phyloP scores from a whole-genome alignment of 129 eudicot genomes.

The Pulicaria dysenterica region DNA sequence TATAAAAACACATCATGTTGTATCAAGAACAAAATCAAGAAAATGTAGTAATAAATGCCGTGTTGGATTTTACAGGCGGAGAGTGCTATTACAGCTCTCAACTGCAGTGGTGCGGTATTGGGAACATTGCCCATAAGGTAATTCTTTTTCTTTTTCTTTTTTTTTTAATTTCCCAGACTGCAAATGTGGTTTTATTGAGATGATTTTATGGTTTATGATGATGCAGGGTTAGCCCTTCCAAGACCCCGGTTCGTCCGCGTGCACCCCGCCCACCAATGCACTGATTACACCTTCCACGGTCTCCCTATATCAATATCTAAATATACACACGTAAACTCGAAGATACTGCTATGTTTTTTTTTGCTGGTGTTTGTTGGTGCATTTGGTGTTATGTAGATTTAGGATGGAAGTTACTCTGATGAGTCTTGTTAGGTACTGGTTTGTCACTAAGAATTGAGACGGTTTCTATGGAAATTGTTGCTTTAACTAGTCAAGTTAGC shows the following conservation, averaged over 20 bases:
- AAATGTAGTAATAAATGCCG: background rate
- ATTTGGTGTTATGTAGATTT: slow-evolving; percentile 42
- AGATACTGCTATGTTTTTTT: slow-evolving; percentile 13
- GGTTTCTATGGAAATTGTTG: slow-evolving; percentile 34
- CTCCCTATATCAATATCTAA: slow-evolving; percentile 30
- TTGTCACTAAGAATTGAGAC: slow-evolving; percentile 36
- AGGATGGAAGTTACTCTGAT: slow-evolving; percentile 35
- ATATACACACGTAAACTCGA: slow-evolving; percentile 20
- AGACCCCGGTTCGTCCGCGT: slow-evolving; percentile 93
- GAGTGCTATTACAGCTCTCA: slow-evolving; percentile 61
- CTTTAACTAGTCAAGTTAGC: slow-evolving; percentile 19
- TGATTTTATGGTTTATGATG: slow-evolving; percentile 15
- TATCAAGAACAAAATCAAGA: too few relatives aligned
- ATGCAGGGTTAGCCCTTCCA: slow-evolving; percentile 92
- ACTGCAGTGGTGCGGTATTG: slow-evolving; percentile 53
- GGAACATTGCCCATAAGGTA: slow-evolving; percentile 58
- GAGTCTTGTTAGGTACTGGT: slow-evolving; percentile 34
- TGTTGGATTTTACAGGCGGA: slow-evolving; percentile 45
- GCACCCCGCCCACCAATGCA: slow-evolving; percentile 72
- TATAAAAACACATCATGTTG: too few relatives aligned
- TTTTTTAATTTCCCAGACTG: background rate
- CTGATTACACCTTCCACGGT: slow-evolving; percentile 34
- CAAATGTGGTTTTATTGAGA: background rate
- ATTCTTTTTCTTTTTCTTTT: background rate
- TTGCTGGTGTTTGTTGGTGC: slow-evolving; percentile 33